phyloP scores from a whole-genome alignment of 768 basidiomycete species.

The Cystofilobasidium ferigula region DNA sequence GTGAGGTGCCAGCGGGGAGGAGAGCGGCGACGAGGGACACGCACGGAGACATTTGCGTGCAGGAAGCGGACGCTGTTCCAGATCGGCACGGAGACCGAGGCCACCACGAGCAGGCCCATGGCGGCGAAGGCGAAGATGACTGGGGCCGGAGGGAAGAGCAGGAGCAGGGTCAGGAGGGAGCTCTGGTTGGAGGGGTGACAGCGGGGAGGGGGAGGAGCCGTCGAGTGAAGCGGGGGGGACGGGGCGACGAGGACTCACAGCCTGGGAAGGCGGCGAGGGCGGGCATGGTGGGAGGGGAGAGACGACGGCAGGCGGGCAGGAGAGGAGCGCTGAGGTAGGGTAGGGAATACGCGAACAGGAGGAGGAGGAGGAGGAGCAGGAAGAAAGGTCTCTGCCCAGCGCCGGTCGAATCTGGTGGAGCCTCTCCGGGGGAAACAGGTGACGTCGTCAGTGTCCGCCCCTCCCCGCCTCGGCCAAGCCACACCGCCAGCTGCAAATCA shows the following conservation, averaged over 20 bases:
- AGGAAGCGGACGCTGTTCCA: conserved; percentile 18
- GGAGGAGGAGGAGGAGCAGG: neutral
- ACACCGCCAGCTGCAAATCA: too few species aligned
- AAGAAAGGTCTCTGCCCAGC: too few species aligned
- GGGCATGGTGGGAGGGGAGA: neutral
- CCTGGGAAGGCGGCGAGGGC: conserved; percentile 8
- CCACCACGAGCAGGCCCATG: conserved; percentile 16
- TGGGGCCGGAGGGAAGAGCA: neutral
- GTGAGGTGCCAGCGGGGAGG: too few species aligned
- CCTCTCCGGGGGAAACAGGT: too few species aligned
- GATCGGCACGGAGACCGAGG: conserved; percentile 14
- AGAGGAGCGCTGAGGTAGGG: neutral
- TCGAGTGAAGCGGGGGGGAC: neutral
- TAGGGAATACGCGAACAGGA: neutral
- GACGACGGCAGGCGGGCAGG: too few species aligned
- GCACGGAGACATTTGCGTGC: neutral
- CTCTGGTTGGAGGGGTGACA: neutral
- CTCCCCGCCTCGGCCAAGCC: too few species aligned
- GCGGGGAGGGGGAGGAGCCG: neutral
- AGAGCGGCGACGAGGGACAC: neutral
- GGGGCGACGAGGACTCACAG: neutral
- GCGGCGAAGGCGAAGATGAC: conserved; percentile 24
- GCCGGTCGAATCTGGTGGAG: too few species aligned
- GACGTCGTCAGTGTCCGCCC: too few species aligned
- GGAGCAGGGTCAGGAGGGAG: neutral